A percentile compares a stretch with the other conserved stretches of the same genome.
Conservation (phyloP, 441 rosid species). For the Erodium texanum region DNA sequence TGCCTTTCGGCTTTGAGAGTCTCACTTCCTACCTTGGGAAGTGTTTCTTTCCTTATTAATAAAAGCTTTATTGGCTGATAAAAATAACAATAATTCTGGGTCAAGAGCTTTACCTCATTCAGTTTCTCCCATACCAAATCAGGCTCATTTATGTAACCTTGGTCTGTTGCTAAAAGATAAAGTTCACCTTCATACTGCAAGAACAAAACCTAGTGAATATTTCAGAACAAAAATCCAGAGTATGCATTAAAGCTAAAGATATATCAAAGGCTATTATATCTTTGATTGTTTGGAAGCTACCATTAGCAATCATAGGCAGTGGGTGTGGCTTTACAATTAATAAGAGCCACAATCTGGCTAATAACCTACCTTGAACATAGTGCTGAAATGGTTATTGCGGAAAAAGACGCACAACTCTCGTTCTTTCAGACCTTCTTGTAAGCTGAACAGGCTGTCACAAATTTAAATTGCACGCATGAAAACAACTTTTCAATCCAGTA, state of each 20-base stretch:
- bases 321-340: slow-evolving; percentile 2
- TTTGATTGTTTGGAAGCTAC: slow-evolving; percentile 4
- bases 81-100: slow-evolving; percentile 5
- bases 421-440: slow-evolving; percentile 88
- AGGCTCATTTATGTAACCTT: slow-evolving; percentile 87
- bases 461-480: slow-evolving; percentile 14
- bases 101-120: slow-evolving; percentile 54
- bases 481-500: not conserved
- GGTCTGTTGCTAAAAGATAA: slow-evolving; percentile 97
- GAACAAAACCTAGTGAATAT: slow-evolving; percentile 11
- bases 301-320: slow-evolving; percentile 9
- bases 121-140: slow-evolving; percentile 96
- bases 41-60: too few species aligned
- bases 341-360: slow-evolving; percentile 12
- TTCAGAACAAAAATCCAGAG: not conserved
- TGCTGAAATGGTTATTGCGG: slow-evolving; percentile 94
- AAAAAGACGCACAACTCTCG: slow-evolving; percentile 91
- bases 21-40: too few species aligned
- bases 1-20: too few species aligned
- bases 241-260: not conserved
- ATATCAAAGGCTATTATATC: slow-evolving; percentile 6
- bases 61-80: too few species aligned
- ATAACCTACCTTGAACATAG: slow-evolving; percentile 90
- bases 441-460: slow-evolving; percentile 64
- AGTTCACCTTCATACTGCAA: slow-evolving; percentile 88